Base-by-base conservation (phyloP, 805 yeast species). In the Nakazawaea populi region DNA sequence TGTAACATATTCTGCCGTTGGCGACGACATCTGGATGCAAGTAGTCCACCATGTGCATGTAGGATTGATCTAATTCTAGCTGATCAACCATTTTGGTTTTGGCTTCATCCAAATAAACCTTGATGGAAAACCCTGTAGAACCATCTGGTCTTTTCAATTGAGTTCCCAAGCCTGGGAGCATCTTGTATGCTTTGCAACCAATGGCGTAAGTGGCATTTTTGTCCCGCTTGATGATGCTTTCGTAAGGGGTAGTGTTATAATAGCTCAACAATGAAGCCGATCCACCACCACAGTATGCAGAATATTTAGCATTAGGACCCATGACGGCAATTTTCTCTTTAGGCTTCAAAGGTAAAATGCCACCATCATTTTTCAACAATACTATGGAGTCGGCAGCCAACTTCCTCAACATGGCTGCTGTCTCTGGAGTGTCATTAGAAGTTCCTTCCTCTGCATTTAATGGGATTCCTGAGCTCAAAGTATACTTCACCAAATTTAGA, bases 231-330 rank as follows among this genome's bases (percentile, higher is more conserved):
- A 52, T 51, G 52, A 80, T 74, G 12, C 77, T 81, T 12, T 76
- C 76, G 46, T 60, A 72, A 4, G 82, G 82, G 18, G 80, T 65
- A 11, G 75, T 69, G n/a, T 70, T 63, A 60, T 78, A 76, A 60
- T 76, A 72, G 6, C 80, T 72, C 28, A 64, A 61, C 57, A 79
- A 64, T 5, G 80, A 67, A 34, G 85, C 85, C 28, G 85, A 80
- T 9, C 87, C 87, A 55, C 87, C 87, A 53, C 87, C 86, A 29
- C 79, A 74, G 55, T 69, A 74, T 41, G 74, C 70, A 6, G 80
- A 68, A 41, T 58, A 61, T 55, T 72, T 77, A 30, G 80, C 85
- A 54, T 77, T 79, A 35, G 86, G 85, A 5, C 87, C 88, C 58
- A 82, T 76, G 24, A 82, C 74, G 2, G 80, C 78, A 30, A 73